Percentiles rank a stretch among this genome's conserved stretches.
Conservation (phyloP, 805 yeast species). For the Kurtzmaniella cleridarum region DNA sequence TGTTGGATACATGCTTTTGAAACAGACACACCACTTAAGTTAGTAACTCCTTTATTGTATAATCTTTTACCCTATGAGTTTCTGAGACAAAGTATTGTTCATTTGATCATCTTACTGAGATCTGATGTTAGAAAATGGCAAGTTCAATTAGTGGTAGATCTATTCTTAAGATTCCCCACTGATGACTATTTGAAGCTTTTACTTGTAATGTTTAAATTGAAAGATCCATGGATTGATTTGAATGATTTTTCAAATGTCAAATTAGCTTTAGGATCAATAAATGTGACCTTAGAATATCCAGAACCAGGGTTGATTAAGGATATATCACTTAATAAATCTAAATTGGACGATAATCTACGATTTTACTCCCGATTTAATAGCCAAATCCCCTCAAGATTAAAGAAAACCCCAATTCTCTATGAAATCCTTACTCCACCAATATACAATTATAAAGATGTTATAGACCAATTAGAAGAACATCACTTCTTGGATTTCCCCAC, state of each 20-base stretch:
- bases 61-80: constrained; percentile 19
- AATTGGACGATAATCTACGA: no score
- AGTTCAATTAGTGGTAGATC: constrained; percentile 21
- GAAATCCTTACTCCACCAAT: no score
- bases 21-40: constrained; percentile 7
- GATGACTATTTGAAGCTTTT: constrained; percentile 22
- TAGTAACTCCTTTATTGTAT: constrained; percentile 14
- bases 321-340: no score
- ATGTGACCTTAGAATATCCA: no score
- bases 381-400: no score
- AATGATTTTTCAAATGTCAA: constrained; percentile 4
- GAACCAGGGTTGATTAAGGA: no score
- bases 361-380: no score
- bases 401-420: no score
- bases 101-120: constrained; percentile 13
- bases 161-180: constrained; percentile 24
- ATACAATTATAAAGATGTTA: no score
- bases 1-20: constrained; percentile 13
- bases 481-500: no score
- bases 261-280: no score
- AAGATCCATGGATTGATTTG: constrained; percentile 15
- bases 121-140: constrained; percentile 21
- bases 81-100: constrained; percentile 16
- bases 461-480: no score
- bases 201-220: constrained; percentile 15